Evolutionary conservation across 768 basidiomycete genomes (phyloP).

Genomic region (Sporobolomyces phaffii): DNA sequence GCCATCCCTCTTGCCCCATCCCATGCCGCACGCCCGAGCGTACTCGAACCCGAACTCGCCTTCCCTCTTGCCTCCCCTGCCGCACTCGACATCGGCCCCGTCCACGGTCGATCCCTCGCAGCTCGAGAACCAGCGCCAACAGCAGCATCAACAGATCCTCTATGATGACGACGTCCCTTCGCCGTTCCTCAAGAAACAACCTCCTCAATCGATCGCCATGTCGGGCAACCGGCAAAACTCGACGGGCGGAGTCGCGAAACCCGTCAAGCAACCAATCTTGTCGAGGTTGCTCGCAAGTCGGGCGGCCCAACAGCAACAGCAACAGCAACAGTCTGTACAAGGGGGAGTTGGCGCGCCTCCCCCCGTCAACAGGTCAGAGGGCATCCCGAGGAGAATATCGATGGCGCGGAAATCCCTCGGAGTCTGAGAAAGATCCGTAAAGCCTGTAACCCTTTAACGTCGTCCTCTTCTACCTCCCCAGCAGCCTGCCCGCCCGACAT

Average conservation of each 20-base stretch:
- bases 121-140: not conserved
- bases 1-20: not conserved
- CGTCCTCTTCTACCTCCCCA: not conserved
- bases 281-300: conserved; percentile 20
- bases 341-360: too few species aligned
- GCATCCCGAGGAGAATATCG: conserved; percentile 3
- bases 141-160: not conserved
- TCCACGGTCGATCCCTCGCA: conserved; percentile 5
- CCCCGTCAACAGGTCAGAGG: not conserved
- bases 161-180: conserved; percentile 36
- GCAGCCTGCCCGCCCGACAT: not conserved
- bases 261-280: conserved; percentile 26
- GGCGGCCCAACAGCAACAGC: conserved; percentile 15
- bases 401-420: conserved; percentile 26
- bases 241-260: not conserved
- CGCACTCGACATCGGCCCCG: not conserved
- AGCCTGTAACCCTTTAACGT: not conserved
- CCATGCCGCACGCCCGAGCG: conserved; percentile 11
- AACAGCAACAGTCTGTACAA: not conserved
- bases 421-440: not conserved
- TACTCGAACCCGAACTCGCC: conserved; percentile 19
- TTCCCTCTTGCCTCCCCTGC: not conserved
- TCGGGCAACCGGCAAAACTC: not conserved
- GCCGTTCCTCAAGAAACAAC: conserved; percentile 37
- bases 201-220: not conserved